Evolutionary conservation across 345 rosid genomes (phyloP), one percentile per base, ranked within the genome.

Genomic region (Salix caprea): DNA sequence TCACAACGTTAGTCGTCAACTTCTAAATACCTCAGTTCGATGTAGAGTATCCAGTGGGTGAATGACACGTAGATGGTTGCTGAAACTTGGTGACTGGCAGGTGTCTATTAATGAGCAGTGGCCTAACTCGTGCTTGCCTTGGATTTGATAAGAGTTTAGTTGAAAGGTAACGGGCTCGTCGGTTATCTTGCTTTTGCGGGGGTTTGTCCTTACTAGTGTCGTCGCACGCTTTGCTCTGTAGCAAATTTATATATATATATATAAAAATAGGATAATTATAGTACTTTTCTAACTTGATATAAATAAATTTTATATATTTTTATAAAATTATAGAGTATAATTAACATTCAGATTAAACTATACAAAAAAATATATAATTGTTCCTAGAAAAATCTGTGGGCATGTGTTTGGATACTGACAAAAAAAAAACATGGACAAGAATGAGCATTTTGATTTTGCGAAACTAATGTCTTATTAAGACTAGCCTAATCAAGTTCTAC

Each of bases 11-110:
- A 39, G 68, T 77, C 26, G 72, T 76, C 81, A 80, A 58, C 74
- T 73, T 77, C 78, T 12, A 28, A 77, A 83, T 70, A 68, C 82
- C 44, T 76, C 70, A 40, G 23, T 44, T 72, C 58, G 58, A 81
- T 58, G 80, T 24, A 40, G 54, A 15, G 9, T 28, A 7, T 6
- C 84, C 69, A 85, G 46, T 73, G 26, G 37, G 39, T 23, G n/a
- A 24, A 37, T 21, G 83, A 61, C 77, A 66, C 76, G 83, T 70
- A 32, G 0, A 4, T 1, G 3, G 2, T 0, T 13, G 40, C 6
- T 40, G 70, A 21, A 0, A 3, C 37, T 11, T 32, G 14, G 23
- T 40, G 16, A 86, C 69, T 15, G 80, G 24, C 82, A 73, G 73
- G 36, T 81, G 84, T 16, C 74, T 0, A 79, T 1, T 0, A 0